A percentile compares a stretch with the other conserved stretches of the same genome.
phyloP scores from a whole-genome alignment of 768 basidiomycete species.

The Steccherinum ochraceum region DNA sequence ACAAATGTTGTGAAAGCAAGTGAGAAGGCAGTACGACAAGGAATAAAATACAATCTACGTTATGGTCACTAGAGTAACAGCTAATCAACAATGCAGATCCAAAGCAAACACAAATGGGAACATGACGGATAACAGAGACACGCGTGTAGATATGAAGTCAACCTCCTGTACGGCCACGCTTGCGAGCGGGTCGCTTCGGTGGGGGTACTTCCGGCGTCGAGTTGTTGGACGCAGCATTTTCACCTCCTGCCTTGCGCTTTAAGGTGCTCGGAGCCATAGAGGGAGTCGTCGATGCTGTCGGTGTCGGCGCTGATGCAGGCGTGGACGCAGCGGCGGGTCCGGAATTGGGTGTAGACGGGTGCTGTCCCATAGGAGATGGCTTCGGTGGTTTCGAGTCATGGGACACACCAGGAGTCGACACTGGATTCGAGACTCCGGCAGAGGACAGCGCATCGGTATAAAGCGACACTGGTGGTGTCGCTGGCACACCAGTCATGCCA shows the following conservation, averaged over 20 bases:
- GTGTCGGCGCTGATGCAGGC: conserved; percentile 19
- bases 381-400: conserved; percentile 50
- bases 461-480: conserved; percentile 5
- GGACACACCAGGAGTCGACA: conserved; percentile 39
- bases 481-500: conserved; percentile 4
- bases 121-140: conserved; percentile 18
- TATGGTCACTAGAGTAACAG: conserved; percentile 23
- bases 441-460: conserved; percentile 25
- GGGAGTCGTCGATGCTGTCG: conserved; percentile 21
- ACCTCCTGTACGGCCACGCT: conserved; percentile 46
- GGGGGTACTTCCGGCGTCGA: conserved; percentile 39
- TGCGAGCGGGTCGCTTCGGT: conserved; percentile 46
- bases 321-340: conserved; percentile 20
- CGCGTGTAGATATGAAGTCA: conserved; percentile 8
- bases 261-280: conserved; percentile 22
- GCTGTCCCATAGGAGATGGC: conserved; percentile 30
- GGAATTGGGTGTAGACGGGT: conserved; percentile 3
- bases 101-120: conserved; percentile 17
- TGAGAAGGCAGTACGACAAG: conserved; percentile 1
- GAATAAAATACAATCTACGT: conserved; percentile 27
- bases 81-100: conserved; percentile 18
- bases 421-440: conserved; percentile 33
- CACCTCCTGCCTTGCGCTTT: conserved; percentile 27
- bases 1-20: neutral
- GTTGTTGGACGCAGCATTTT: conserved; percentile 46